phyloP scores from a whole-genome alignment of 306 rosid species.

The Pyrus pyrifolia region DNA sequence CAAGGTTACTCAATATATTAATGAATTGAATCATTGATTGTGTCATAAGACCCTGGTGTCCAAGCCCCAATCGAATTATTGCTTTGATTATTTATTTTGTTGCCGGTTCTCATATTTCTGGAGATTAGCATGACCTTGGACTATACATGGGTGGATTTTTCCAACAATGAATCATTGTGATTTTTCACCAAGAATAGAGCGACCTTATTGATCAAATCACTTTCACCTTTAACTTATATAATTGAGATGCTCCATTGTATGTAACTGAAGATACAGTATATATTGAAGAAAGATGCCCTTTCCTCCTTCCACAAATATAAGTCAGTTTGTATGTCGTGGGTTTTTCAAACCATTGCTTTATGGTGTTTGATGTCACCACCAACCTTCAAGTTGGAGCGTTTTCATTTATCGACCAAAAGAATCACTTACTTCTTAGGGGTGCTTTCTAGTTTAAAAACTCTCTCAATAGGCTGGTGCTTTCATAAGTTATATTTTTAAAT shows the following conservation, averaged over 20 bases:
- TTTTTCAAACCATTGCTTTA: not conserved
- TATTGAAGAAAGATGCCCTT: not conserved
- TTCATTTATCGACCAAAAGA: not conserved
- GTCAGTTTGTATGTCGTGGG: not conserved
- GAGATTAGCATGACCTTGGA: not conserved
- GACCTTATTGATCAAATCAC: not conserved
- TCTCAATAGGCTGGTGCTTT: not conserved
- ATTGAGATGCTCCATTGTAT: not conserved
- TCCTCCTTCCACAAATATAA: not conserved
- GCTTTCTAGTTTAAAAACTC: not conserved
- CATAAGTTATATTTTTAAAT: not conserved
- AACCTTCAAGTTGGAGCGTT: not conserved
- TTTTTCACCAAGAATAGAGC: not conserved
- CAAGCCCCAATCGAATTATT: not conserved
- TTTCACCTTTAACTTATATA: not conserved
- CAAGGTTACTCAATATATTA: not conserved
- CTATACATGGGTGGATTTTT: not conserved
- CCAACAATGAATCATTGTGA: not conserved
- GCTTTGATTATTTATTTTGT: not conserved
- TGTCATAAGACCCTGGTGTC: not conserved
- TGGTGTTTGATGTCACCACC: not conserved
- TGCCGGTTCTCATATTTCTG: not conserved
- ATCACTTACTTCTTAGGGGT: not conserved
- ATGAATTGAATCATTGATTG: not conserved
- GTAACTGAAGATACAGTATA: not conserved